Base-by-base conservation (phyloP, 805 yeast species). In the Wickerhamiella occidentalis region DNA sequence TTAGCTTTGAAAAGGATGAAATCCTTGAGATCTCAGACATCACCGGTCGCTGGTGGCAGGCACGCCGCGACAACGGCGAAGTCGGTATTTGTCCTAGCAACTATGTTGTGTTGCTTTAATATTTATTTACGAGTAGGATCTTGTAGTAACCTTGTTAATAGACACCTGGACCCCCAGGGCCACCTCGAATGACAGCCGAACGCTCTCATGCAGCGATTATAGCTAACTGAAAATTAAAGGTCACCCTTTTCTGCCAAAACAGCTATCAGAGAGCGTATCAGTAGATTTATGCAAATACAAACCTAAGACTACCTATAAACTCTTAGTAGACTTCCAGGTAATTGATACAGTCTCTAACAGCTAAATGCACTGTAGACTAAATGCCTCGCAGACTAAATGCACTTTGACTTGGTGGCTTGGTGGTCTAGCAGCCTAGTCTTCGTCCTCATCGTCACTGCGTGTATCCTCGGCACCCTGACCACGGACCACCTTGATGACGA, bases 1-100 rank as follows among this genome's bases (percentile, higher is more conserved):
- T 90, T 21, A 82, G 95, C 4, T 92, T 90, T 61, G 79, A 74
- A 55, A 86, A 88, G 64, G 96, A 92, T 50, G 97, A 90, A 65
- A 69, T 86, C n/a, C 74, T 90, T 64, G 86, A 81, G 59, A 94
- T 90, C 29, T 85, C 85, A 57, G 96, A 90, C 61, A 85, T 86
- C 51, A 84, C 84, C 56, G 96, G 96, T 42, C 80, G 94, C 68
- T 90, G 98, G 98, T 90, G 97, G 97, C 95, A 87, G 68, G 96
- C 95, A 37, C 78, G 83, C 64, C 77, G 88, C 61, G 73, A 82
- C 7, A 82, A 78, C 57, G 98, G 98, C 29, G 92, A 87, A 64
- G 83, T 86, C 40, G 98, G 97, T 56, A 90, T 90, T 59, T 87
- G 95, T 65, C 97, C 98, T 46, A 82, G 94, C 59, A 92, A 90